These are phyloP conservation scores for Thalia dealbata DNA, from an alignment of 176 grass and related monocot species.

Conservation along the genomic window DNA sequence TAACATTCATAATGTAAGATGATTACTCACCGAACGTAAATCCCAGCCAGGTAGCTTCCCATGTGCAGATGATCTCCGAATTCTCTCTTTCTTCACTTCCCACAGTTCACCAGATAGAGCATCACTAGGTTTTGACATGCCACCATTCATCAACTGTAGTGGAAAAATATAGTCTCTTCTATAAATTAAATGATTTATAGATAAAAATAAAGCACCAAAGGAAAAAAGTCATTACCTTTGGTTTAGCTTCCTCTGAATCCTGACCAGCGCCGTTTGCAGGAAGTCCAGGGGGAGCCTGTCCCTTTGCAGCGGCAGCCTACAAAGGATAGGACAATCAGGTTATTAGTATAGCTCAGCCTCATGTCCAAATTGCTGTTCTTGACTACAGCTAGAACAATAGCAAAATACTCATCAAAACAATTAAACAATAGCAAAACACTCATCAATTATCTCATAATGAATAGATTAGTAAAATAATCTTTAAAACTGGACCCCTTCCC, in stretches of 20 bases:
- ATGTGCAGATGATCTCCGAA: slow-evolving; percentile 52
- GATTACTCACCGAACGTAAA: slow-evolving; percentile 76
- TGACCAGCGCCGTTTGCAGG: slow-evolving; percentile 77
- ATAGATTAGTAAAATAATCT: not conserved
- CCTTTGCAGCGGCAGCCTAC: slow-evolving; percentile 91
- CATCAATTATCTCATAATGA: not conserved
- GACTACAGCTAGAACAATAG: not conserved
- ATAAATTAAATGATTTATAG: slow-evolving; percentile 13
- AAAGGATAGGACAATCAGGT: not conserved
- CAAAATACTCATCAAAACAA: not conserved
- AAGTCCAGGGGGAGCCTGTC: slow-evolving; percentile 80
- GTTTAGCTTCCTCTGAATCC: slow-evolving; percentile 47
- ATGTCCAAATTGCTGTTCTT: not conserved
- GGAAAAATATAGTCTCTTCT: slow-evolving; percentile 1
- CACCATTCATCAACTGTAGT: slow-evolving; percentile 37
- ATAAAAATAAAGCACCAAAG: slow-evolving; percentile 18
- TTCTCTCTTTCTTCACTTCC: slow-evolving; percentile 91
- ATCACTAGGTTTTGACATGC: slow-evolving; percentile 77
- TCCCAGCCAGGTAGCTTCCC: slow-evolving; percentile 95
- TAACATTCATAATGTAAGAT: not conserved
- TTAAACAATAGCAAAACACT: not conserved
- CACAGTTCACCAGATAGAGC: slow-evolving; percentile 95
- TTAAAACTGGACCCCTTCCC: not conserved
- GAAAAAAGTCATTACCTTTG: slow-evolving; percentile 33
- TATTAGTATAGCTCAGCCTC: not conserved